These are phyloP conservation scores for Mimosa bimucronata DNA, from an alignment of 306 rosid species.

Conservation along the genomic window DNA sequence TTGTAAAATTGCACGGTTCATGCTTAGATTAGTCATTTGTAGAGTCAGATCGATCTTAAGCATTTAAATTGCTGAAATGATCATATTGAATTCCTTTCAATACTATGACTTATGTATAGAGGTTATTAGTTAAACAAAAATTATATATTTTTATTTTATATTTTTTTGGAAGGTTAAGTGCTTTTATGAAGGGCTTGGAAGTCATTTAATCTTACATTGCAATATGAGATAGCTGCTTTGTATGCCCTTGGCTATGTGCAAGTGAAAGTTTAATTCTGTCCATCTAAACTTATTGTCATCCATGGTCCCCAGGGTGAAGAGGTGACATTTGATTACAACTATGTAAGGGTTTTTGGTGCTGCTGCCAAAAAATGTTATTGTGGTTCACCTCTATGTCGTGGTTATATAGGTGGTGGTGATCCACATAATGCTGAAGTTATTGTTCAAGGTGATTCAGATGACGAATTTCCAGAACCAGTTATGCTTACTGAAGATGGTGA, in stretches of 20 bases:
- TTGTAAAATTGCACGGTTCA: constrained; percentile 16
- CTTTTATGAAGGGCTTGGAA: constrained; percentile 23
- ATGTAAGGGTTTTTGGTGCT: constrained; percentile 98
- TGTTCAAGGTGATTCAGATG: constrained; percentile 94
- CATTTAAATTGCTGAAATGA: constrained; percentile 27
- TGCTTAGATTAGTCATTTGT: constrained; percentile 27
- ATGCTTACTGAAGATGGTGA: constrained; percentile 62
- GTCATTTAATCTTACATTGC: constrained; percentile 30
- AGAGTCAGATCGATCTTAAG: constrained; percentile 13
- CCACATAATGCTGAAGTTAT: constrained; percentile 67
- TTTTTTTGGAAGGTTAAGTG: background rate
- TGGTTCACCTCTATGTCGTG: constrained; percentile 79
- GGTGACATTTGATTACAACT: constrained; percentile 99
- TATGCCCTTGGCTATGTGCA: constrained; percentile 36
- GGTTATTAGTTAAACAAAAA: background rate
- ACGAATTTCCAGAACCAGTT: constrained; percentile 85
- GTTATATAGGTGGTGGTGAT: constrained; percentile 94
- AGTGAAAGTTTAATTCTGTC: constrained; percentile 16
- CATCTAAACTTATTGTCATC: constrained; percentile 29
- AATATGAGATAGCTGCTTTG: constrained; percentile 28
- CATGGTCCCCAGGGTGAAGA: constrained; percentile 84
- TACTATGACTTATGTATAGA: constrained; percentile 13
- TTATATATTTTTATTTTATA: background rate
- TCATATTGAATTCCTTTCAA: constrained; percentile 1
- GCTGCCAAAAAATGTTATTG: constrained; percentile 98